Conservation (phyloP, 2,329 filamentous ascomycete species). For the Clonostachys rhizophaga region DNA sequence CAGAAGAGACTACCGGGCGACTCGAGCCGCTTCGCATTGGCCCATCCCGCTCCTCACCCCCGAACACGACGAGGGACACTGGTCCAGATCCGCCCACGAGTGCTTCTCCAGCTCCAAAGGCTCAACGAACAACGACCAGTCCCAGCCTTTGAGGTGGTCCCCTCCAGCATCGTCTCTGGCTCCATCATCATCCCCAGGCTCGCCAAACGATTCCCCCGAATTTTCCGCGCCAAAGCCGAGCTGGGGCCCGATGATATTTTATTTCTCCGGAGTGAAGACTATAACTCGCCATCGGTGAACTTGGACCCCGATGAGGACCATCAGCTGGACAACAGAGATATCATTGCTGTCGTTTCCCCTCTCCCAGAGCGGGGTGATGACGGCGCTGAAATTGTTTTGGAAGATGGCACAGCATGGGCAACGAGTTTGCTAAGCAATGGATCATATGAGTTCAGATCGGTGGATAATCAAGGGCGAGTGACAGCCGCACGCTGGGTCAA, state of each 20-base stretch:
- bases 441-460: constrained; percentile 62
- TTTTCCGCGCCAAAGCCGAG: constrained; percentile 59
- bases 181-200: constrained; percentile 54
- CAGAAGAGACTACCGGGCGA: constrained; percentile 43
- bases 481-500: constrained; percentile 68
- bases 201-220: constrained; percentile 55
- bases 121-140: constrained; percentile 54
- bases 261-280: constrained; percentile 66
- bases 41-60: constrained; percentile 59
- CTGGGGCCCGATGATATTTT: constrained; percentile 67
- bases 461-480: constrained; percentile 51
- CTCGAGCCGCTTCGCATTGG: constrained; percentile 62
- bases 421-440: constrained; percentile 47
- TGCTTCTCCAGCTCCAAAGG: constrained; percentile 69
- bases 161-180: constrained; percentile 54
- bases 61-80: constrained; percentile 60
- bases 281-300: constrained; percentile 23
- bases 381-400: constrained; percentile 61
- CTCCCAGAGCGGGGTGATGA: constrained; percentile 42
- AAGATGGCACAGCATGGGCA: constrained; percentile 56
- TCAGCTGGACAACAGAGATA: constrained; percentile 36
- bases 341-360: constrained; percentile 67
- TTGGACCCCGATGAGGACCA: background rate
- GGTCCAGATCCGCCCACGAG: constrained; percentile 60
- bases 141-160: constrained; percentile 68